Evolutionary conservation across 495 filamentous ascomycete genomes (phyloP).

Genomic region (Aspergillus campestris): DNA sequence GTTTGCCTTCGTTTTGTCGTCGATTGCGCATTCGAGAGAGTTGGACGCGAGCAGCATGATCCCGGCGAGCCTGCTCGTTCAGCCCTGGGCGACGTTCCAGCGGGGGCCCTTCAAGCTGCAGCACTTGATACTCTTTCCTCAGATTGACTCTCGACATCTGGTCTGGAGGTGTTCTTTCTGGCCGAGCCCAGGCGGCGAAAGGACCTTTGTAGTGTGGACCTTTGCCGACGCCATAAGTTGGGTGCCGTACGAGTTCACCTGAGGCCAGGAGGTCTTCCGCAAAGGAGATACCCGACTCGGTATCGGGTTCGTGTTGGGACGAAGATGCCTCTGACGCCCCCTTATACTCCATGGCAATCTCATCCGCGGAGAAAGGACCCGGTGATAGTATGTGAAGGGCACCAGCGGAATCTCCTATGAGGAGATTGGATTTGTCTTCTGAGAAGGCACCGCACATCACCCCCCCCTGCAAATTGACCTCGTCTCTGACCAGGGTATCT

Average conservation of each 20-base stretch:
- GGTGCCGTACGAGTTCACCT: slow-evolving; percentile 32
- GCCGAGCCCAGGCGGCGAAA: slow-evolving; percentile 36
- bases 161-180: slow-evolving; percentile 8
- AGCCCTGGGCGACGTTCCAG: slow-evolving; percentile 14
- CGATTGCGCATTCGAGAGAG: slow-evolving; percentile 23
- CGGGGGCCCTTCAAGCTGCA: slow-evolving; percentile 23
- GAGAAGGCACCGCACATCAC: slow-evolving; percentile 62
- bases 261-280: slow-evolving; percentile 23
- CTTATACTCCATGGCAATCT: slow-evolving; percentile 16
- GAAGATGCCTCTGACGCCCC: slow-evolving; percentile 9
- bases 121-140: slow-evolving; percentile 11
- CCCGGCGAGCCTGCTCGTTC: slow-evolving; percentile 8
- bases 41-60: slow-evolving; percentile 13
- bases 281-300: slow-evolving; percentile 17
- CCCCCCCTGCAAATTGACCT: slow-evolving; percentile 39
- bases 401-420: slow-evolving; percentile 70
- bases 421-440: slow-evolving; percentile 57
- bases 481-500: slow-evolving; percentile 55
- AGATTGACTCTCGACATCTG: slow-evolving; percentile 13
- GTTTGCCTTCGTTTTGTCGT: slow-evolving; percentile 7
- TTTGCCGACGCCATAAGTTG: slow-evolving; percentile 36
- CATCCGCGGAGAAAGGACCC: slow-evolving; percentile 19
- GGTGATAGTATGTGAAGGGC: slow-evolving; percentile 59
- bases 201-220: slow-evolving; percentile 38
- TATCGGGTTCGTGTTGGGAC: slow-evolving; percentile 5